These are phyloP conservation scores for Russula griseocarnosa DNA, from an alignment of 768 basidiomycete genomes.

Conservation along the genomic window DNA sequence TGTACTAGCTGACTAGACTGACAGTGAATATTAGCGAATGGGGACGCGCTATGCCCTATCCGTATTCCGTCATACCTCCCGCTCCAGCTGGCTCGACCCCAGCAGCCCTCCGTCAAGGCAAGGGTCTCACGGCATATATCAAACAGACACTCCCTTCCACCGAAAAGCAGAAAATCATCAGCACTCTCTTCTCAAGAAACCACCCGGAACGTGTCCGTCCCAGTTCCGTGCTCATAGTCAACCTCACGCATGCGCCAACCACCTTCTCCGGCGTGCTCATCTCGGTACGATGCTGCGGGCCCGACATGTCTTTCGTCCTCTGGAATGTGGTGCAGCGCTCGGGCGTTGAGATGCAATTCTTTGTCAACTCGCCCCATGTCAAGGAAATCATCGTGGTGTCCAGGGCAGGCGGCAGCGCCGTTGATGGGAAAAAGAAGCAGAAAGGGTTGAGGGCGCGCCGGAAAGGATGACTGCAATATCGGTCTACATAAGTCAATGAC, in stretches of 20 bases:
- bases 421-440: conserved; percentile 17
- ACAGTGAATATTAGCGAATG: too few species aligned
- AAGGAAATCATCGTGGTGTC: conserved; percentile 77
- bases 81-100: conserved; percentile 43
- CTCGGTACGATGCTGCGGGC: conserved; percentile 74
- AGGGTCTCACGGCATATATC: conserved; percentile 75
- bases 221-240: conserved; percentile 84
- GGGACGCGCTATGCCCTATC: too few species aligned
- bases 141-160: conserved; percentile 59
- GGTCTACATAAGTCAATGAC: too few species aligned
- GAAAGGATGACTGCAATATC: conserved; percentile 79
- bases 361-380: conserved; percentile 78
- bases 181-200: conserved; percentile 64
- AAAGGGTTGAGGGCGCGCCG: conserved; percentile 67
- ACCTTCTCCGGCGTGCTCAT: conserved; percentile 88
- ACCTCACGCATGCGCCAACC: conserved; percentile 71
- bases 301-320: conserved; percentile 82
- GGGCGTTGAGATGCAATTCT: conserved; percentile 92
- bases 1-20: conserved; percentile 9
- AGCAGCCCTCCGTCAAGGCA: conserved; percentile 55
- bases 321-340: conserved; percentile 88
- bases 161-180: conserved; percentile 65
- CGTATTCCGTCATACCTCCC: conserved; percentile 49
- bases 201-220: conserved; percentile 66
- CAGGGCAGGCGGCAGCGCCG: conserved; percentile 5